Conservation (phyloP, 495 filamentous ascomycete genomes). For the Filosporella fistucella region DNA sequence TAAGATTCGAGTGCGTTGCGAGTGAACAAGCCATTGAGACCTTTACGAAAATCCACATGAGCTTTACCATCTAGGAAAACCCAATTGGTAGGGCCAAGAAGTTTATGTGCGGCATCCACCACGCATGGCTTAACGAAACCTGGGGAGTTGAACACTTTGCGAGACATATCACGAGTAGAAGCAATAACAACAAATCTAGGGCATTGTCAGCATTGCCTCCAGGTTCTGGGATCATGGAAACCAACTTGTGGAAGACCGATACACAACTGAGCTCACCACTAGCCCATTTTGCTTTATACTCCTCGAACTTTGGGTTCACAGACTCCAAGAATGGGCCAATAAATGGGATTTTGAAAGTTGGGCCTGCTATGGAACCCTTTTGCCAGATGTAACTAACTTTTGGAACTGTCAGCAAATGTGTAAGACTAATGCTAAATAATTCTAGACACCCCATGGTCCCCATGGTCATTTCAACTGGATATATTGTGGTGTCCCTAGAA, state of each 20-base stretch:
- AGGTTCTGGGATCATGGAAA: neutral
- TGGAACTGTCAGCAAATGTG: conserved; percentile 55
- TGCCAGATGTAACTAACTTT: conserved; percentile 75
- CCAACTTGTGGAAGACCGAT: conserved; percentile 98
- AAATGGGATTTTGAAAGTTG: conserved; percentile 82
- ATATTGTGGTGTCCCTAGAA: too few species aligned
- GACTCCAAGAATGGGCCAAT: conserved; percentile 95
- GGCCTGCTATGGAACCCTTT: conserved; percentile 83
- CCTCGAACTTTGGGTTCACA: conserved; percentile 83
- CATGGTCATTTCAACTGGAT: too few species aligned
- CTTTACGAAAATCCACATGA: conserved; percentile 96
- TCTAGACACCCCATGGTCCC: too few species aligned
- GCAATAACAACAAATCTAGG: conserved; percentile 94
- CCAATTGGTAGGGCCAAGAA: conserved; percentile 90
- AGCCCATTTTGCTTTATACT: conserved; percentile 88
- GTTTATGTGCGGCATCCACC: conserved; percentile 91
- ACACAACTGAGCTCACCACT: conserved; percentile 92
- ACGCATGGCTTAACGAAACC: conserved; percentile 92
- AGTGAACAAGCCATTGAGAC: conserved; percentile 91
- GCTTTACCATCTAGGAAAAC: conserved; percentile 95
- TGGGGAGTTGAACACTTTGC: conserved; percentile 97
- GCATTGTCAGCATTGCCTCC: neutral
- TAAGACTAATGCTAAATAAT: neutral
- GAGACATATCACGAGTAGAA: conserved; percentile 89
- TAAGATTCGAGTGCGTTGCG: conserved; percentile 83